Conservation (phyloP, 257 asterid genomes). For the Nicotiana tomentosiformis region DNA sequence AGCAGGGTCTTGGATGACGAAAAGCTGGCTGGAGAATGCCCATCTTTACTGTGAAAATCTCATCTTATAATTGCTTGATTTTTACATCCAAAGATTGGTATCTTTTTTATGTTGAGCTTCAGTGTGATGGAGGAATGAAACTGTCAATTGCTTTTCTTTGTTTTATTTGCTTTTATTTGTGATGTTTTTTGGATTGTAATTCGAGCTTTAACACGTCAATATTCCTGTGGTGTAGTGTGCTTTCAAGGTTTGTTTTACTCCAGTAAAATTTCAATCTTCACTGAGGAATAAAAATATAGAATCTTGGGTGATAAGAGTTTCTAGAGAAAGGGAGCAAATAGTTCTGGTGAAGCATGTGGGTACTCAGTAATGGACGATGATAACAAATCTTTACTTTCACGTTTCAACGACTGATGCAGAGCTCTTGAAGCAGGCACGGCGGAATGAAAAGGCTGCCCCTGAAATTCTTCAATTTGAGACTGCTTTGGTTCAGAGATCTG, state of each 20-base stretch:
- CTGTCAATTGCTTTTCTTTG: too few species aligned
- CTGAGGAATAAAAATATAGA: too few species aligned
- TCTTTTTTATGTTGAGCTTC: not conserved
- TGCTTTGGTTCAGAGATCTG: conserved; percentile 53
- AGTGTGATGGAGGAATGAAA: too few species aligned
- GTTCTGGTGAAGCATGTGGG: conserved; percentile 34
- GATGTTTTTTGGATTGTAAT: not conserved
- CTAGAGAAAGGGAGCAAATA: conserved; percentile 22
- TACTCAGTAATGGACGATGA: conserved; percentile 47
- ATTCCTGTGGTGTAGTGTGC: too few species aligned
- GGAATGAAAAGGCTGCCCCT: conserved; percentile 90
- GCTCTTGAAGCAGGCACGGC: conserved; percentile 38
- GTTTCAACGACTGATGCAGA: conserved; percentile 45
- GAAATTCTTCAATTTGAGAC: conserved; percentile 65
- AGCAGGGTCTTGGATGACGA: too few species aligned
- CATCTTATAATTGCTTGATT: too few species aligned
- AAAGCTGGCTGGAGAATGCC: too few species aligned
- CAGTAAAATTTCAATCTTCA: not conserved
- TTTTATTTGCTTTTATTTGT: too few species aligned
- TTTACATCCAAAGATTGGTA: too few species aligned
- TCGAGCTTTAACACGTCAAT: too few species aligned
- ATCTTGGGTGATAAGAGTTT: too few species aligned
- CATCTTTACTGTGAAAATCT: too few species aligned
- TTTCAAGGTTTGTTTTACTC: not conserved
- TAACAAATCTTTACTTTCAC: conserved; percentile 45